Base-by-base conservation (phyloP, 2,329 filamentous ascomycete genomes). In the Dactylellina cionopaga region DNA sequence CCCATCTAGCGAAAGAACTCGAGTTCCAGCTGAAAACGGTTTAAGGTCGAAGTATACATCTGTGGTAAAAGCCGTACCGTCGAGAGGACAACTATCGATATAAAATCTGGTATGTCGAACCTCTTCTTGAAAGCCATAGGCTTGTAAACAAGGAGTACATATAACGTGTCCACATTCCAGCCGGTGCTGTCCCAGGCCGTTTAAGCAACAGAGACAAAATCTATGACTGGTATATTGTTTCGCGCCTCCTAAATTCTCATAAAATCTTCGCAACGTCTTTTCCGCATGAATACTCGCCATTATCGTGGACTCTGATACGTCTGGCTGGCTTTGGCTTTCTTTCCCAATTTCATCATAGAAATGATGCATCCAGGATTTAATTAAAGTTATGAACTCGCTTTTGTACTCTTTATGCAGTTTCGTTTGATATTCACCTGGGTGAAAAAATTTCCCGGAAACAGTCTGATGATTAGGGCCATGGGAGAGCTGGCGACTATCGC, bases 171-270 rank as follows among this genome's bases (percentile, higher is more conserved):
- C 49, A 39, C 49, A 54, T 5, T 17, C n/a, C 2, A 54, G 49
- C n/a, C n/a, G 11, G 19, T 54, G 56, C 79, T 78, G 41, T 78
- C 68, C 44, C 78, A 77, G 35, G 78, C 63, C 11, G 76, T 78
- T 47, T 4, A 76, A 59, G 29, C 79, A 78, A 33, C 75, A 75
- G 31, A 64, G 73, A 15, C 76, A 75, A 13, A 75, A 64, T 74
- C 1, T 75, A 66, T 25, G 77, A 70, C 37, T 66, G 41, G 55
- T 46, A 22, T 75, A 43, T 11, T 78, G 68, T 22, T 65, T 41
- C 22, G 22, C 7, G 15, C 47, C 7, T 54, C 77, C 75, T 56
- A 80, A 68, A 75, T 80, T 76, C 64, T 77, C 27, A 59, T 74
- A 41, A 35, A 35, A 35, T 13, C 6, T 6, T 13, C 31, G 6